These are phyloP conservation scores for Cornus kousa DNA, from an alignment of 148 eudicot genomes.

Conservation along the genomic window DNA sequence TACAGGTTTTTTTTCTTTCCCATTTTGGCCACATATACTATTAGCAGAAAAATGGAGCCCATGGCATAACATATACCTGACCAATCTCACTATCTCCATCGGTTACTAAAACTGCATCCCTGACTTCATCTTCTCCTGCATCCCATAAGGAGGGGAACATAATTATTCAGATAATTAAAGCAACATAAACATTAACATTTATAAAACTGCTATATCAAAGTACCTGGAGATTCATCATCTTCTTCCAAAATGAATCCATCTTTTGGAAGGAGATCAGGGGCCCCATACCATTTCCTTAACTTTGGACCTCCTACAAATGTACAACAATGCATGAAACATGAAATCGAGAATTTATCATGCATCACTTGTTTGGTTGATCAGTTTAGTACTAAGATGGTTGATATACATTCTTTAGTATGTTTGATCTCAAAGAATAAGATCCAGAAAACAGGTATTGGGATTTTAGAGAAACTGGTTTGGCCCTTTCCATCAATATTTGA, in stretches of 20 bases:
- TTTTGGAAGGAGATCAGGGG: slow-evolving; percentile 74
- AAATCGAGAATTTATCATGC: background rate
- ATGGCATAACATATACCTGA: slow-evolving; percentile 58
- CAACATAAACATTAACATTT: background rate
- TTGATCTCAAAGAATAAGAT: background rate
- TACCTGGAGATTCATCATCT: slow-evolving; percentile 47
- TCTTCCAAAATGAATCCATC: slow-evolving; percentile 50
- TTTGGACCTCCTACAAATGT: slow-evolving; percentile 80
- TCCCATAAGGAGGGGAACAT: slow-evolving; percentile 9
- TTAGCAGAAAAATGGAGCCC: background rate
- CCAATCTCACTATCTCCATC: slow-evolving; percentile 96
- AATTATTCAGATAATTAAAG: slow-evolving; percentile 1
- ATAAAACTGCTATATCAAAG: background rate
- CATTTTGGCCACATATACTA: background rate
- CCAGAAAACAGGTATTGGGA: background rate
- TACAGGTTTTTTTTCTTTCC: background rate
- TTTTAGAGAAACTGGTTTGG: background rate
- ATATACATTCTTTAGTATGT: background rate
- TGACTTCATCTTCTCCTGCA: slow-evolving; percentile 59
- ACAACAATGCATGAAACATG: background rate
- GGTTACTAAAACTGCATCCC: slow-evolving; percentile 85
- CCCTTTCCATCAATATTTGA: background rate
- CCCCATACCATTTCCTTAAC: slow-evolving; percentile 97
- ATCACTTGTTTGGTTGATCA: background rate
- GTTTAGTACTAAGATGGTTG: background rate